A percentile compares a stretch with the other conserved stretches of the same genome.
These are phyloP conservation scores for Exsudoporus frostii DNA, from an alignment of 768 basidiomycete species.

Conservation along the genomic window DNA sequence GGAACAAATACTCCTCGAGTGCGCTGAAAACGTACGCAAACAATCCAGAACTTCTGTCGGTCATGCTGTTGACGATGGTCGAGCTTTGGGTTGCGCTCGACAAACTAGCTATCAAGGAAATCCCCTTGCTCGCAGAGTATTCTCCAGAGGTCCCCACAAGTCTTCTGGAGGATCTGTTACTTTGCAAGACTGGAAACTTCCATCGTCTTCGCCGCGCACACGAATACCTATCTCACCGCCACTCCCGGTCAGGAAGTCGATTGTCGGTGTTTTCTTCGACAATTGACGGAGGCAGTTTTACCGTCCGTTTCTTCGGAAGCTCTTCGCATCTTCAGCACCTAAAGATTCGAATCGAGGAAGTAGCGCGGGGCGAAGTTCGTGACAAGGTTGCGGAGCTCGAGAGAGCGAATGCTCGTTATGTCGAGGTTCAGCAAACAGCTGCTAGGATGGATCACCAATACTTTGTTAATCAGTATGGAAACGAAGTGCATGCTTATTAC, in stretches of 20 bases:
- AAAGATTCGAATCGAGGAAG: conserved; percentile 26
- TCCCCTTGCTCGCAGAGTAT: conserved; percentile 41
- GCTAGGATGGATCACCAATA: conserved; percentile 4
- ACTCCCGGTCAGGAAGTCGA: background rate
- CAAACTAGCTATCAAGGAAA: conserved; percentile 28
- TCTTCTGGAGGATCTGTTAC: conserved; percentile 41
- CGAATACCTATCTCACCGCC: conserved; percentile 33
- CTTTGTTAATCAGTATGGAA: background rate
- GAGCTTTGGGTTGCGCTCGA: conserved; percentile 51
- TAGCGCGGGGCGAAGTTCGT: conserved; percentile 18
- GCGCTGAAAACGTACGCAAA: conserved; percentile 20
- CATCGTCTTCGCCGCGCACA: conserved; percentile 26
- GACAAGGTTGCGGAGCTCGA: conserved; percentile 30
- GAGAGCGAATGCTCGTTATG: conserved; percentile 19
- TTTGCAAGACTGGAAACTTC: conserved; percentile 31
- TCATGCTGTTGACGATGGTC: conserved; percentile 44
- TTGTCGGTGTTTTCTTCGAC: conserved; percentile 36
- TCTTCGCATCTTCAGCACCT: conserved; percentile 18
- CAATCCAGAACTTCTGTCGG: conserved; percentile 36
- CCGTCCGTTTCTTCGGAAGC: too few relatives aligned
- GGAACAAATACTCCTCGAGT: background rate
- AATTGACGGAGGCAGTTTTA: background rate
- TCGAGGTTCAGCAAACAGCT: conserved; percentile 11
- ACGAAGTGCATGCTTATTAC: background rate
- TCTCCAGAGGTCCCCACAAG: conserved; percentile 42